Conservation (phyloP, 2,329 filamentous ascomycete species). For the Beauveria sp. region DNA sequence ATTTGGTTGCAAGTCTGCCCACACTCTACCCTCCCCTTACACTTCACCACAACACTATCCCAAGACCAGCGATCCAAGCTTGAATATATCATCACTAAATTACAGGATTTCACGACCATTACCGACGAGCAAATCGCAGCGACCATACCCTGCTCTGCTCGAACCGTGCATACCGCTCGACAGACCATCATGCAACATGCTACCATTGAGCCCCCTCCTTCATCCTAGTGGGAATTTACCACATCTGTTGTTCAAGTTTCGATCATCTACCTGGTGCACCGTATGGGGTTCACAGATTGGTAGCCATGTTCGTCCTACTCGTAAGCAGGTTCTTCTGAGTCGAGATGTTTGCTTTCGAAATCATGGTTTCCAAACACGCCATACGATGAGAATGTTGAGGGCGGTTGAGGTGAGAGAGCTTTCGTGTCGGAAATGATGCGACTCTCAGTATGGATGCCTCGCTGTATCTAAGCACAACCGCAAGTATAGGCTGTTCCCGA, state of each 20-base stretch:
- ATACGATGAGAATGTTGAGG: background rate
- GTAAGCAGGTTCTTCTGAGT: background rate
- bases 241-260: background rate
- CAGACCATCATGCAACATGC: constrained; percentile 3
- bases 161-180: background rate
- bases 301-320: background rate
- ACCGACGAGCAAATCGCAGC: background rate
- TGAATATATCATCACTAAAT: background rate
- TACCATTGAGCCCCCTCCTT: constrained; percentile 1
- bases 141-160: background rate
- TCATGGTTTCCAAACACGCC: background rate
- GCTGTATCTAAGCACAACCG: background rate
- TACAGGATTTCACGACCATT: background rate
- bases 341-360: background rate
- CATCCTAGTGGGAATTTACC: background rate
- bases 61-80: background rate
- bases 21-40: background rate
- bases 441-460: background rate
- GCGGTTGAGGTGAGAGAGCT: background rate
- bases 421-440: background rate
- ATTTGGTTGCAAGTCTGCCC: background rate
- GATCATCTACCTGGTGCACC: background rate
- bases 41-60: background rate
- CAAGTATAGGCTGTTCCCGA: background rate
- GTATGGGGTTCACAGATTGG: background rate